Evolutionary conservation across 2,329 filamentous ascomycete genomes (phyloP).

Genomic region (Meredithiella fracta): DNA sequence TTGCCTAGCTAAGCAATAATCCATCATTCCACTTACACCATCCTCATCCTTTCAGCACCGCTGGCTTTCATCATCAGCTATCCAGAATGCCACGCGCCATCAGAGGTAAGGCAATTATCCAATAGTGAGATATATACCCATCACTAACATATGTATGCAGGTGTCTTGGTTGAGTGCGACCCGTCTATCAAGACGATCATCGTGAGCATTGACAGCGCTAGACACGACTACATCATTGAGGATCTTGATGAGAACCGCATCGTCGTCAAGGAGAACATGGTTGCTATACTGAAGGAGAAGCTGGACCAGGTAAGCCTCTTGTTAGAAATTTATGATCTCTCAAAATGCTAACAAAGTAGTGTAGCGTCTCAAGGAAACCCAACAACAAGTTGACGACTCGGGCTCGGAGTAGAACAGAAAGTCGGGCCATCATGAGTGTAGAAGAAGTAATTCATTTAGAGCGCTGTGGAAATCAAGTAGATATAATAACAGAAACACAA

Average conservation of each 20-base stretch:
- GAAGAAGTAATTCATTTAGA: too few relatives aligned
- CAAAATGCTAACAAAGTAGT: conserved; percentile 8
- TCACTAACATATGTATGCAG: conserved; percentile 22
- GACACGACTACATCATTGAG: conserved; percentile 62
- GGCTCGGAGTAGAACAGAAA: conserved; percentile 29
- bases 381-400: conserved; percentile 34
- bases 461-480: too few relatives aligned
- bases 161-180: conserved; percentile 65
- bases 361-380: conserved; percentile 35
- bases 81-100: conserved; percentile 39
- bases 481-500: too few relatives aligned
- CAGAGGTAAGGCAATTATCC: conserved; percentile 26
- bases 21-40: too few relatives aligned
- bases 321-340: neutral
- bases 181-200: conserved; percentile 81
- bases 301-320: conserved; percentile 52
- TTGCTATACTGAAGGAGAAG: conserved; percentile 47
- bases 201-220: conserved; percentile 53
- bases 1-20: too few relatives aligned
- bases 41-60: too few relatives aligned
- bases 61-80: neutral
- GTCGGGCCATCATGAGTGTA: neutral
- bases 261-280: conserved; percentile 58
- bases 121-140: conserved; percentile 1
- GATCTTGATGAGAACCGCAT: conserved; percentile 64